Evolutionary conservation across 352 stramenopile species (phyloP).

Genomic region (Globisporangium paddicum): DNA sequence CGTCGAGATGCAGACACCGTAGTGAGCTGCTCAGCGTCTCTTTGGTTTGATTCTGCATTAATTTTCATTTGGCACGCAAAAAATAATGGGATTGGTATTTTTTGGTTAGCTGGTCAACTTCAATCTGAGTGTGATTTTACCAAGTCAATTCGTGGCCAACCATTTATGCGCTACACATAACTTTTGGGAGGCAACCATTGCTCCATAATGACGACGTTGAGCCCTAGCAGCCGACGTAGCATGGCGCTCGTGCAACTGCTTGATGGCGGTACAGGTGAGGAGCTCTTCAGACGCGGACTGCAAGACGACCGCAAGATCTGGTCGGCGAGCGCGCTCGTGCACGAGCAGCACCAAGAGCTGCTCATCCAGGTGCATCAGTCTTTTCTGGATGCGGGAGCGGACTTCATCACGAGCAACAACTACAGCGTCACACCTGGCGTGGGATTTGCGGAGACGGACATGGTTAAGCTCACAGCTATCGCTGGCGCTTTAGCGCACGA

Average conservation of each 20-base stretch:
- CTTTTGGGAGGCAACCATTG: too few relatives aligned
- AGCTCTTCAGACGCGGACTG: constrained; percentile 80
- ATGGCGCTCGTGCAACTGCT: constrained; percentile 39
- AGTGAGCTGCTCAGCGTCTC: background rate
- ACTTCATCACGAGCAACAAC: constrained; percentile 89
- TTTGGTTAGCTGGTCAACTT: background rate
- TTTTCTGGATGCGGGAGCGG: constrained; percentile 72
- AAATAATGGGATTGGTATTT: background rate
- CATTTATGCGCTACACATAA: background rate
- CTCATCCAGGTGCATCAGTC: constrained; percentile 76
- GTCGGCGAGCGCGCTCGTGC: constrained; percentile 82
- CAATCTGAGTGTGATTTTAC: background rate
- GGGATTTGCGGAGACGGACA: constrained; percentile 71
- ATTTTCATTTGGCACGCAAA: background rate
- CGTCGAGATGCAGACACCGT: background rate
- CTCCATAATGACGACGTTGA: background rate
- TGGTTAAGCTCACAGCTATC: constrained; percentile 39
- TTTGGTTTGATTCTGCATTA: background rate
- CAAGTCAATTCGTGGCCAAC: background rate
- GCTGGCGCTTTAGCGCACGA: constrained; percentile 58
- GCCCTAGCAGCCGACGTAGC: background rate
- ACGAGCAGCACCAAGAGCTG: constrained; percentile 61
- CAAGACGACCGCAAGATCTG: constrained; percentile 87
- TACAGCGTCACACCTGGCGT: constrained; percentile 88
- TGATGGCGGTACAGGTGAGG: constrained; percentile 88